phyloP scores from a whole-genome alignment of 2,329 filamentous ascomycete genomes.

The Zasmidium angulare region DNA sequence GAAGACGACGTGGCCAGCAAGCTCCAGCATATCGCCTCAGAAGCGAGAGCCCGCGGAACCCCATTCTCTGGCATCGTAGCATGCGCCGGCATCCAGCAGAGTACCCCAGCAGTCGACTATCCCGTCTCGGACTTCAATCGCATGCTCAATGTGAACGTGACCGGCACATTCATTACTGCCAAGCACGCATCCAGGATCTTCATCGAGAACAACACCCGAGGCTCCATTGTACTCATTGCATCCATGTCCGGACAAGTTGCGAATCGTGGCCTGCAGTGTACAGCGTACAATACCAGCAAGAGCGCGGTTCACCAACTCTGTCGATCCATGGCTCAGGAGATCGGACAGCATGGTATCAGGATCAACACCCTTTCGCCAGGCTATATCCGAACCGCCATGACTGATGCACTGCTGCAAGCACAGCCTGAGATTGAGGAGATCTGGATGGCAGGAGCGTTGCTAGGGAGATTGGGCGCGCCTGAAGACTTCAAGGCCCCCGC shows the following conservation, averaged over 20 bases:
- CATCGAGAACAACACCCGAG: constrained; percentile 31
- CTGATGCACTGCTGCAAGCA: constrained; percentile 36
- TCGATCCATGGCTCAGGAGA: constrained; percentile 56
- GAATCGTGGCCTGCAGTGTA: constrained; percentile 47
- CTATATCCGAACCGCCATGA: constrained; percentile 40
- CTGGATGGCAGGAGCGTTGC: constrained; percentile 56
- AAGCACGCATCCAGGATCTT: constrained; percentile 37
- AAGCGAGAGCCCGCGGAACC: constrained; percentile 66
- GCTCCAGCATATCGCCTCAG: constrained; percentile 64
- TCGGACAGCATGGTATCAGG: constrained; percentile 40
- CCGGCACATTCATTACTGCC: constrained; percentile 38
- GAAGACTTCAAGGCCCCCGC: constrained; percentile 65
- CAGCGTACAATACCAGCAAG: constrained; percentile 57
- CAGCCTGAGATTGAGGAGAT: constrained; percentile 53
- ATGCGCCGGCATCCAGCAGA: constrained; percentile 30
- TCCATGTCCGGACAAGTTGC: constrained; percentile 39
- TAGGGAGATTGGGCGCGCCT: constrained; percentile 54
- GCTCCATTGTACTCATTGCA: constrained; percentile 41
- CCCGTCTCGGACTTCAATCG: constrained; percentile 34
- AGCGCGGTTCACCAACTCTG: constrained; percentile 55
- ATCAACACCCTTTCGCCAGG: constrained; percentile 37
- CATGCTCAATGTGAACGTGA: constrained; percentile 41
- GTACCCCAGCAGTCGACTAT: constrained; percentile 34
- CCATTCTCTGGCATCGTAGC: constrained; percentile 53
- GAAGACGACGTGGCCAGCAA: constrained; percentile 44